These are phyloP conservation scores for Aurifilum marmelostoma DNA, from an alignment of 2,329 filamentous ascomycete genomes.

Conservation along the genomic window DNA sequence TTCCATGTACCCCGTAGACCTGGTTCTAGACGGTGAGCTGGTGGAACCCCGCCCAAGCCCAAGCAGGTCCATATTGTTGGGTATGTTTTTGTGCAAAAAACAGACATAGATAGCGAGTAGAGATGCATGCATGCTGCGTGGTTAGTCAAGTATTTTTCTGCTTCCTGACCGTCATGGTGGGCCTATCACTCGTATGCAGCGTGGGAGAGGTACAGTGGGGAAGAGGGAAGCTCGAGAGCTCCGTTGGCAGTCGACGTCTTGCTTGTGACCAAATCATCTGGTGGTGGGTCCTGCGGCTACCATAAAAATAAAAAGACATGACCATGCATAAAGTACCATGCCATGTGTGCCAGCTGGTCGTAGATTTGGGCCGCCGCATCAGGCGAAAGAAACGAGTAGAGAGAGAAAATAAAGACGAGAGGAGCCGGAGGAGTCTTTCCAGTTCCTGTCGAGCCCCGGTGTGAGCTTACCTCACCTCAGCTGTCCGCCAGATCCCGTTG, in stretches of 20 bases:
- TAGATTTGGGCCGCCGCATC: background rate
- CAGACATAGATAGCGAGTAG: background rate
- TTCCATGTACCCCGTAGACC: background rate
- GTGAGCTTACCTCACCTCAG: background rate
- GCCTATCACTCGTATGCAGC: too few relatives aligned
- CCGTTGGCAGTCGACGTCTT: background rate
- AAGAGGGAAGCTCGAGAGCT: background rate
- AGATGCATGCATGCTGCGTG: background rate
- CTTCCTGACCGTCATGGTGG: too few relatives aligned
- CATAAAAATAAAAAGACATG: background rate
- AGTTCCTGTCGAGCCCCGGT: constrained; percentile 16
- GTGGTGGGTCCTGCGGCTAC: background rate
- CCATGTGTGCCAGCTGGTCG: background rate
- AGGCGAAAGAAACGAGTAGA: background rate
- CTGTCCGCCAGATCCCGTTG: background rate
- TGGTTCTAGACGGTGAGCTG: background rate
- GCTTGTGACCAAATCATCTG: background rate
- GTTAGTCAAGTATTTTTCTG: background rate
- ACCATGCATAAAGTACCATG: background rate
- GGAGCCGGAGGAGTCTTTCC: constrained; percentile 24
- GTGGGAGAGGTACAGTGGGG: background rate
- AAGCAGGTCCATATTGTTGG: background rate
- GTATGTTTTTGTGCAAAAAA: background rate
- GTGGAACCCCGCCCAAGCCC: background rate
- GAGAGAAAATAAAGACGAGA: background rate